These are phyloP conservation scores for Trifolium fragiferum DNA, from an alignment of 306 rosid species.

Conservation along the genomic window DNA sequence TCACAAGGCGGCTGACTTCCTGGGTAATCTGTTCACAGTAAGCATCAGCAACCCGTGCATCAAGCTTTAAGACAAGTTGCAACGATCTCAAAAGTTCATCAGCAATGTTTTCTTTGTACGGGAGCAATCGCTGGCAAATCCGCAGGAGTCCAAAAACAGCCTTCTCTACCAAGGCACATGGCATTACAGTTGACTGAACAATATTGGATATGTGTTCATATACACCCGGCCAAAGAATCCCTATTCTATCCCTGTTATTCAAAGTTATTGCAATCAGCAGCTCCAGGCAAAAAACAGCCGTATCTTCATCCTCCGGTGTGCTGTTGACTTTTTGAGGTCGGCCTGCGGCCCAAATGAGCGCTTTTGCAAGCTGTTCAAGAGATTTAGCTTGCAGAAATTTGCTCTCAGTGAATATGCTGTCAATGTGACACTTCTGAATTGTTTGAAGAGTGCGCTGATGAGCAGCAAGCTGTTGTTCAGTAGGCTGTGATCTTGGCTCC, in stretches of 20 bases:
- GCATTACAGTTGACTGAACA: conserved; percentile 97
- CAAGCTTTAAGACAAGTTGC: conserved; percentile 94
- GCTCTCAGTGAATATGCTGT: conserved; percentile 93
- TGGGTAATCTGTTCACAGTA: conserved; percentile 97
- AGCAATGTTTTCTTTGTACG: conserved; percentile 93
- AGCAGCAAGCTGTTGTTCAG: conserved; percentile 99
- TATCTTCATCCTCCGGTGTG: conserved; percentile 96
- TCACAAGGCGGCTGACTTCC: conserved; percentile 96
- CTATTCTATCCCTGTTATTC: conserved; percentile 94
- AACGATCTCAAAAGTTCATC: conserved; percentile 95
- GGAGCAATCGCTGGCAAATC: conserved; percentile 97
- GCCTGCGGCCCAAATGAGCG: conserved; percentile 94
- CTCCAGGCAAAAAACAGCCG: conserved; percentile 96
- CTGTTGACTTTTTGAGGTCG: conserved; percentile 86
- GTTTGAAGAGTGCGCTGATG: conserved; percentile 95
- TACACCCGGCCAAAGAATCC: conserved; percentile 95
- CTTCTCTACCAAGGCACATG: conserved; percentile 92
- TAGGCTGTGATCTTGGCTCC: conserved; percentile 97
- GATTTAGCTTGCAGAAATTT: conserved; percentile 97
- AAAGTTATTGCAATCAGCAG: conserved; percentile 93
- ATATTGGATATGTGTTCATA: conserved; percentile 91
- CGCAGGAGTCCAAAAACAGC: conserved; percentile 96
- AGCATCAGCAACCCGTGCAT: conserved; percentile 97
- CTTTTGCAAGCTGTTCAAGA: conserved; percentile 87
- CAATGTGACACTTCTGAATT: conserved; percentile 90